These are phyloP conservation scores for Tuber umbilicatum DNA, from an alignment of 495 filamentous ascomycete species.

Conservation along the genomic window DNA sequence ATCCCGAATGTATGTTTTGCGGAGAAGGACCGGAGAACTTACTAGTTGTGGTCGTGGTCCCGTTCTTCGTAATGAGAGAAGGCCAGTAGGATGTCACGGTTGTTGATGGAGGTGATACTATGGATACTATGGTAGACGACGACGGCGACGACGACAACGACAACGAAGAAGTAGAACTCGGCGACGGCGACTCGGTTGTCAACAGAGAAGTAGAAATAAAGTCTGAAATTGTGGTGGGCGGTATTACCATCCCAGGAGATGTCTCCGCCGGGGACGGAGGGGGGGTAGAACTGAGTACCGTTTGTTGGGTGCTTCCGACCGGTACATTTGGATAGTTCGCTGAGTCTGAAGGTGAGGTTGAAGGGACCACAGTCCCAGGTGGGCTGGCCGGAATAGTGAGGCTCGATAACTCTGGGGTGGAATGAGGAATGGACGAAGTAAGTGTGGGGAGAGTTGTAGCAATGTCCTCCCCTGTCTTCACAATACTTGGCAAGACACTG, in stretches of 20 bases:
- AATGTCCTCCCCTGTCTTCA: neutral
- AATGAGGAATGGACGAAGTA: constrained; percentile 1
- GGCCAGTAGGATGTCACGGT: constrained; percentile 33
- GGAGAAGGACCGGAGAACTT: constrained; percentile 15
- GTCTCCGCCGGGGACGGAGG: constrained; percentile 36
- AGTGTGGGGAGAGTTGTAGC: constrained; percentile 14
- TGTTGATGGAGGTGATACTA: constrained; percentile 13
- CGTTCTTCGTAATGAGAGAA: constrained; percentile 17
- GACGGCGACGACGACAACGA: too few species aligned
- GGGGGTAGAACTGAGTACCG: constrained; percentile 37
- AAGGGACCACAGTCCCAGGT: constrained; percentile 11
- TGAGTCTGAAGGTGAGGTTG: constrained; percentile 22
- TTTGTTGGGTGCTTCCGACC: constrained; percentile 30
- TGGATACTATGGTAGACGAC: constrained; percentile 8
- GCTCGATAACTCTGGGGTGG: constrained; percentile 6
- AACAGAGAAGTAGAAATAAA: constrained; percentile 14
- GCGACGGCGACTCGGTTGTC: constrained; percentile 12
- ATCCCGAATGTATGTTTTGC: neutral
- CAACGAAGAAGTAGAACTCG: constrained; percentile 9
- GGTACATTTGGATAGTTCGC: constrained; percentile 23
- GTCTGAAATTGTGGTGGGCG: constrained; percentile 11
- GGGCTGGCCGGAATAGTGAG: constrained; percentile 1
- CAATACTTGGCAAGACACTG: constrained; percentile 9
- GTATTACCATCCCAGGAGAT: constrained; percentile 28
- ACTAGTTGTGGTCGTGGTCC: constrained; percentile 30